Conservation (phyloP, 2,329 filamentous ascomycete genomes). For the Coniochaeta sp. region DNA sequence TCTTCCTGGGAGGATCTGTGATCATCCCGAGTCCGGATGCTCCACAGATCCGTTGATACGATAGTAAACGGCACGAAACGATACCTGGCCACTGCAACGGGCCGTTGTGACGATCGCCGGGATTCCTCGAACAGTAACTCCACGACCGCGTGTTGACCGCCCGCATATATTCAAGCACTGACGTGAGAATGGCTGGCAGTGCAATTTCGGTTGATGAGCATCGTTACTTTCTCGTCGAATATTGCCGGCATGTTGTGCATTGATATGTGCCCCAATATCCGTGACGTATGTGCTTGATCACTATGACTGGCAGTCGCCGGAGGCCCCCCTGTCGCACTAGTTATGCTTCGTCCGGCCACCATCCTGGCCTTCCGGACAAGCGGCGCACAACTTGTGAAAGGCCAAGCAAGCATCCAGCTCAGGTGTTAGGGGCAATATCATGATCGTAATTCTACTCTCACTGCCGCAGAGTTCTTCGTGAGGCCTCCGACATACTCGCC, state of each 20-base stretch:
- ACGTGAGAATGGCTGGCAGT: not conserved
- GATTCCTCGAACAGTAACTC: not conserved
- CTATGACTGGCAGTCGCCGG: not conserved
- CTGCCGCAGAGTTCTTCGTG: not conserved
- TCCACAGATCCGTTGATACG: too few relatives aligned
- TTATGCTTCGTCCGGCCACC: not conserved
- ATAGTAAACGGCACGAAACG: too few relatives aligned
- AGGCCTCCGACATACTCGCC: not conserved
- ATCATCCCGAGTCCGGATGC: too few relatives aligned
- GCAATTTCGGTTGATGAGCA: not conserved
- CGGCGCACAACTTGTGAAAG: not conserved
- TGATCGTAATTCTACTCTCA: not conserved
- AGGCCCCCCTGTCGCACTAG: not conserved
- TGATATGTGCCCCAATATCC: not conserved
- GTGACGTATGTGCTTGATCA: not conserved
- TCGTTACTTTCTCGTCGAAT: not conserved
- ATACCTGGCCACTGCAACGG: not conserved
- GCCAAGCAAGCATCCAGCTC: not conserved
- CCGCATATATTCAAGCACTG: not conserved
- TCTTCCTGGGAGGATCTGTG: too few relatives aligned
- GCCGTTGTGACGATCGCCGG: conserved; percentile 1
- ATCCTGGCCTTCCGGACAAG: not conserved
- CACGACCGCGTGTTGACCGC: not conserved
- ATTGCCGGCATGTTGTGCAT: not conserved
- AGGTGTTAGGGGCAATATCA: not conserved